Conservation (phyloP, 2,329 filamentous ascomycete genomes). For the Trichoderma breve region DNA sequence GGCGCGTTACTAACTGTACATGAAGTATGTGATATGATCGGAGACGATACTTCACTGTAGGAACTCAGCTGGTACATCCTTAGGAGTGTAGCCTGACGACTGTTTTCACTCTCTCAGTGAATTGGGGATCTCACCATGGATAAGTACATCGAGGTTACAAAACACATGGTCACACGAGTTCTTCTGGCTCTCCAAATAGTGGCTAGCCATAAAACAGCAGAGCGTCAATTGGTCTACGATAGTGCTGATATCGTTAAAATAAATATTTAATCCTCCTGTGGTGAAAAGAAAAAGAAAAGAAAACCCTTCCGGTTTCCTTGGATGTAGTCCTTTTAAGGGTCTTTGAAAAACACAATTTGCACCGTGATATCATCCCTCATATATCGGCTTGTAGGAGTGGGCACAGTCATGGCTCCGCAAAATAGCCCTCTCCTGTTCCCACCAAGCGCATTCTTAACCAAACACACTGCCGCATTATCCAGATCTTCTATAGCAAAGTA, state of each 20-base stretch:
- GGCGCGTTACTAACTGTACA: background rate
- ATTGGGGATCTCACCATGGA: background rate
- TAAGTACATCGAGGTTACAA: background rate
- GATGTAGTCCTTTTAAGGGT: background rate
- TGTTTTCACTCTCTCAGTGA: background rate
- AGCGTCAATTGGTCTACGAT: background rate
- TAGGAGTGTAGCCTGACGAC: background rate
- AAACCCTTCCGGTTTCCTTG: too few species aligned
- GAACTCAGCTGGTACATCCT: background rate
- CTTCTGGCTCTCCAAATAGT: background rate
- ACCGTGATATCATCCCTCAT: constrained; percentile 76
- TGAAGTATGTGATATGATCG: background rate
- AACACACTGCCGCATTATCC: constrained; percentile 76
- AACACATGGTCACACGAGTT: background rate
- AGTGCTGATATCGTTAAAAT: background rate
- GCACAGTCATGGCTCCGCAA: constrained; percentile 68
- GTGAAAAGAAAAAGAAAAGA: background rate
- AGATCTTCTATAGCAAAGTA: constrained; percentile 71
- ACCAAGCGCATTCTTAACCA: constrained; percentile 77
- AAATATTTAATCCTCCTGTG: background rate
- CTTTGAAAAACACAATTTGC: constrained; percentile 68
- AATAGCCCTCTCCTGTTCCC: constrained; percentile 73
- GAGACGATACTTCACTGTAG: background rate
- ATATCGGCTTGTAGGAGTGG: constrained; percentile 64
- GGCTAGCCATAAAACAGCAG: background rate